Conservation (phyloP, 2,329 filamentous ascomycete genomes). For the Byssochlamys sp. region DNA sequence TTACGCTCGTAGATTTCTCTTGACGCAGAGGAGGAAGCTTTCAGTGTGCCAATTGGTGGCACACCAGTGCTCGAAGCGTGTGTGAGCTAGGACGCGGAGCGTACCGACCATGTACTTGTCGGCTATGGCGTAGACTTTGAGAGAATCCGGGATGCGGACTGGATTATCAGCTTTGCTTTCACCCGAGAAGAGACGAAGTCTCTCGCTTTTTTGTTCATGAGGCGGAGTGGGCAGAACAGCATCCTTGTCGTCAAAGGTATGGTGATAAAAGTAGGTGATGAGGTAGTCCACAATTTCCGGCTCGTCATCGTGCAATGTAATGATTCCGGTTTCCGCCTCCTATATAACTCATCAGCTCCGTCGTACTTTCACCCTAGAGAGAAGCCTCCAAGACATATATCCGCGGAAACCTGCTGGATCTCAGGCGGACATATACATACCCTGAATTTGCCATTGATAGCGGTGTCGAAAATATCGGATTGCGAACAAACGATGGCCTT, state of each 20-base stretch:
- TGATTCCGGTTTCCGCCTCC: constrained; percentile 6
- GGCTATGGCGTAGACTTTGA: constrained; percentile 8
- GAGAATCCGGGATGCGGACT: constrained; percentile 1
- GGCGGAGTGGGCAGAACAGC: background rate
- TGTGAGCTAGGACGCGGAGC: constrained; percentile 5
- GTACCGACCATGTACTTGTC: constrained; percentile 8
- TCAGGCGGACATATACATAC: constrained; percentile 2
- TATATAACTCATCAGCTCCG: background rate
- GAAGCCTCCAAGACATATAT: background rate
- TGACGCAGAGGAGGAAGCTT: constrained; percentile 4
- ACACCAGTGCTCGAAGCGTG: constrained; percentile 6
- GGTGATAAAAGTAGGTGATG: constrained; percentile 8
- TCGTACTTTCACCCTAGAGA: background rate
- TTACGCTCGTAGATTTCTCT: constrained; percentile 9
- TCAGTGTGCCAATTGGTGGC: constrained; percentile 4
- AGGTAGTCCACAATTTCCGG: constrained; percentile 8
- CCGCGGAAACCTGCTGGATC: background rate
- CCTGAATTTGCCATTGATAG: constrained; percentile 8
- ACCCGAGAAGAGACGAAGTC: background rate
- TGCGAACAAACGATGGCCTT: constrained; percentile 9
- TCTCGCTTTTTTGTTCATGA: constrained; percentile 1
- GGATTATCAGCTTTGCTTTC: background rate
- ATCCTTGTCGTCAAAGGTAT: constrained; percentile 6
- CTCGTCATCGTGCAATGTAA: constrained; percentile 7
- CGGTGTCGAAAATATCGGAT: constrained; percentile 7